Conservation (phyloP, 2,329 filamentous ascomycete genomes). For the Talaromyces pinophilus region DNA sequence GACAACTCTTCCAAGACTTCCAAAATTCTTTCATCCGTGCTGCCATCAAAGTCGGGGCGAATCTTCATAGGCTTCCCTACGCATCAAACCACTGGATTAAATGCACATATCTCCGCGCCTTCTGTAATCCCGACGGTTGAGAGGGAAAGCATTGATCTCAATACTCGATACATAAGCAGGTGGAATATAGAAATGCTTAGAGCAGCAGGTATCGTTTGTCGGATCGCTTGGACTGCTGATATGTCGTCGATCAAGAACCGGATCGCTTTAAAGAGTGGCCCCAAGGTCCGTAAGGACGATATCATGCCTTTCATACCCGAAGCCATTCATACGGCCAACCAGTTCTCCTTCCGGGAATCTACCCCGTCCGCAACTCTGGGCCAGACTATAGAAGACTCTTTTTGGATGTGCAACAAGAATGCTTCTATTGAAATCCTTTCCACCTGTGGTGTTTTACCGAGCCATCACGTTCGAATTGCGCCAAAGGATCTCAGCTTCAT, state of each 20-base stretch:
- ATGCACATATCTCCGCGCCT: slow-evolving; percentile 91
- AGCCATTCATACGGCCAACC: slow-evolving; percentile 78
- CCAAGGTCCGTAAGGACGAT: slow-evolving; percentile 63
- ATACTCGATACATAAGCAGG: slow-evolving; percentile 87
- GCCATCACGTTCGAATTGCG: slow-evolving; percentile 75
- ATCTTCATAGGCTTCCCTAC: slow-evolving; percentile 98
- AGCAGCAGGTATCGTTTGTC: slow-evolving; percentile 83
- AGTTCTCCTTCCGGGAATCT: slow-evolving; percentile 85
- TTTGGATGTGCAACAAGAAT: slow-evolving; percentile 87
- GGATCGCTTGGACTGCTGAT: slow-evolving; percentile 83
- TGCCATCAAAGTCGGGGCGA: slow-evolving; percentile 84
- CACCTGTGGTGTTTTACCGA: slow-evolving; percentile 82
- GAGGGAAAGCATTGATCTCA: slow-evolving; percentile 93
- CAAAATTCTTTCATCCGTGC: slow-evolving; percentile 85
- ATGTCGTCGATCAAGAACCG: slow-evolving; percentile 73
- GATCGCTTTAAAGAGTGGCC: slow-evolving; percentile 46
- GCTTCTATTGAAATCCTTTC: slow-evolving; percentile 86
- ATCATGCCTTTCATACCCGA: slow-evolving; percentile 71
- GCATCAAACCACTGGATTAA: slow-evolving; percentile 91
- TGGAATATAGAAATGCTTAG: slow-evolving; percentile 96
- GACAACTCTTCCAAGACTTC: slow-evolving; percentile 63
- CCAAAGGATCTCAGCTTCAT: slow-evolving; percentile 75
- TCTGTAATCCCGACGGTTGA: slow-evolving; percentile 97
- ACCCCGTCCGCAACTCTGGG: slow-evolving; percentile 84
- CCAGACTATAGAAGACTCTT: slow-evolving; percentile 86